Evolutionary conservation across 148 eudicot species (phyloP).

Genomic region (Drosera capensis): DNA sequence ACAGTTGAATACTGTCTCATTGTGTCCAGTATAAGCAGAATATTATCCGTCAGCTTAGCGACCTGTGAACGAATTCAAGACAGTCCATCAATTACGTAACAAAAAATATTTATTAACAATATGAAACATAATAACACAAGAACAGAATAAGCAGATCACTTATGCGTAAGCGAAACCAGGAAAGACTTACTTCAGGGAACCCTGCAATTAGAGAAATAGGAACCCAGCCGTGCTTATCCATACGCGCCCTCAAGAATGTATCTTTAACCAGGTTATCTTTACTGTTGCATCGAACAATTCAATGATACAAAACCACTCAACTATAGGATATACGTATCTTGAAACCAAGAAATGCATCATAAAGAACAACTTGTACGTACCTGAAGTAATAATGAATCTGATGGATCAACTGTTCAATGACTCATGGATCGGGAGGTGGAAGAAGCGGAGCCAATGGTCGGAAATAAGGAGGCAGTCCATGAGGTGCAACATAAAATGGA

Average conservation of each 20-base stretch:
- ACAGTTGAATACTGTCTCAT: conserved; percentile 36
- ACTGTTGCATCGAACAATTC: conserved; percentile 24
- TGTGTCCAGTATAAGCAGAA: conserved; percentile 50
- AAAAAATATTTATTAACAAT: too few species aligned
- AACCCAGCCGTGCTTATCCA: conserved; percentile 95
- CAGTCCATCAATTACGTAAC: background rate
- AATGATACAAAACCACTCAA: background rate
- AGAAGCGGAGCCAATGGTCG: conserved; percentile 27
- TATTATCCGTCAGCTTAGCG: conserved; percentile 34
- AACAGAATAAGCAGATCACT: too few species aligned
- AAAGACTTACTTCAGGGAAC: conserved; percentile 65
- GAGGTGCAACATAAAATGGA: conserved; percentile 21
- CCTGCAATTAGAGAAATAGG: conserved; percentile 49
- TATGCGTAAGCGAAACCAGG: background rate
- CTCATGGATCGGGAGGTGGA: conserved; percentile 34
- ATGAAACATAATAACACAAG: too few species aligned
- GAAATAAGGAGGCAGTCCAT: conserved; percentile 33
- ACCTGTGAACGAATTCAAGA: conserved; percentile 25
- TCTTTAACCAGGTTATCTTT: conserved; percentile 72
- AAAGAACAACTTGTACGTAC: conserved; percentile 21
- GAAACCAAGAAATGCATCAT: too few species aligned
- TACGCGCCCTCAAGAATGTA: conserved; percentile 49
- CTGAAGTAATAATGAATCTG: conserved; percentile 91
- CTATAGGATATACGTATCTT: too few species aligned
- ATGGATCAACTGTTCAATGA: conserved; percentile 35